Evolutionary conservation across 257 asterid genomes (phyloP), one percentile per base, ranked within the genome.

Genomic region (Petrea volubilis): DNA sequence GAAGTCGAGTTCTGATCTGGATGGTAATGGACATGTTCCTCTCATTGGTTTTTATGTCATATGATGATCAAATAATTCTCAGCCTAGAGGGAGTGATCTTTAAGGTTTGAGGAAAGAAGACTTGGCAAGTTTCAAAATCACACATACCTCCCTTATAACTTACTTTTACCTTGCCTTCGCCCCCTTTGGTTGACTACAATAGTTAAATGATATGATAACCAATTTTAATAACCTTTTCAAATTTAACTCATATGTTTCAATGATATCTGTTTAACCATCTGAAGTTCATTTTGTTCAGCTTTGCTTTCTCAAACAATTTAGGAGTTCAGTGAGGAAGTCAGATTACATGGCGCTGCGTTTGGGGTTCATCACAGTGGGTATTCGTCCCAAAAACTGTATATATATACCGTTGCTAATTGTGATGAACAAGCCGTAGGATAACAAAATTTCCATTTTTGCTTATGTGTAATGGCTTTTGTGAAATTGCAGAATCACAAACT

Each of bases 311-410:
- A 78, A 82, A 47, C 98, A 93, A 71, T 93, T 93, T 73, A 90
- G 90, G 77, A 78, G 82, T 73, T 81, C 98, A 50, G 89, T 93
- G 11, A 74, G 64, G 61, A 90, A 85, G 74, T 83, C 98, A 44
- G 97, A 90, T 77, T 93, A 90, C 83, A 72, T 85, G 84, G 98
- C 97, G 6, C 53, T 93, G 60, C 82, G 98, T 67, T 79, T 88
- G 81, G 98, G 98, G 47, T 93, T 93, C 95, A 87, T 93, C 82
- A 85, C 89, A 66, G 98, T 90, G 93, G 81, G 95, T 80, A 80
- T 81, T 81, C 83, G 44, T 57, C 43, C 59, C 50, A 14, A 21
- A 66, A 23, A 62, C 72, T 64, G 9, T 34, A 41, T 53, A 4
- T 62, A 27, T 65, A 12, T 28, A 18, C 14, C 10, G 51, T 33